Conservation (phyloP, 345 rosid genomes). For the Euphorbia pulcherrima region DNA sequence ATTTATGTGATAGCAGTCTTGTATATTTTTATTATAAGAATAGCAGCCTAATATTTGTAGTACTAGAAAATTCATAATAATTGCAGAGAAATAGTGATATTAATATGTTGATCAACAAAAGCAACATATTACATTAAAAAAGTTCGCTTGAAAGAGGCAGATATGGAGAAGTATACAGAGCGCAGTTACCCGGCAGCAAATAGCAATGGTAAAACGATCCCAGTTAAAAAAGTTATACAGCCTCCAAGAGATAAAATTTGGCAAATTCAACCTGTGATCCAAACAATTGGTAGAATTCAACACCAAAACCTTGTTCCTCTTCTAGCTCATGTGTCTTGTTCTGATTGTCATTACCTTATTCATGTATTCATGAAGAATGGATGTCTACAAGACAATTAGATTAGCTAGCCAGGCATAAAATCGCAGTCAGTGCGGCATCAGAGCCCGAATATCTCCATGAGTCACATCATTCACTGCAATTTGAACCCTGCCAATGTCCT, state of each 20-base stretch:
- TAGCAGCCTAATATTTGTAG: too few species aligned
- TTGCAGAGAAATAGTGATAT: too few species aligned
- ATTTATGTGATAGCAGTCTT: too few species aligned
- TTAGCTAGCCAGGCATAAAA: conserved; percentile 64
- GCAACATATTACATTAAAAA: too few species aligned
- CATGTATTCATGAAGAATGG: conserved; percentile 95
- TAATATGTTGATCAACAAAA: too few species aligned
- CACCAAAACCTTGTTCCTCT: conserved; percentile 78
- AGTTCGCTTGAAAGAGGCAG: conserved; percentile 68
- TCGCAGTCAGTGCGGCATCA: conserved; percentile 72
- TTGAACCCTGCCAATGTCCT: conserved; percentile 90
- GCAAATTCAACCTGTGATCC: conserved; percentile 75
- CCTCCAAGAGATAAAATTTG: conserved; percentile 82
- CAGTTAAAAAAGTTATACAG: conserved; percentile 69
- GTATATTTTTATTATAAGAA: too few species aligned
- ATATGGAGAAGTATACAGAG: conserved; percentile 84
- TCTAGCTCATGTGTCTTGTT: conserved; percentile 67
- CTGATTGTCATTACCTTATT: conserved; percentile 73
- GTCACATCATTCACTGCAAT: conserved; percentile 75
- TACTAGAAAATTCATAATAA: too few species aligned
- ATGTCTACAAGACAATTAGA: conserved; percentile 72
- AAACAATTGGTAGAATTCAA: conserved; percentile 73
- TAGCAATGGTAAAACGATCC: conserved; percentile 63
- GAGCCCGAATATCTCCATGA: conserved; percentile 83
- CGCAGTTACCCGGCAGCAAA: conserved; percentile 62